phyloP scores from a whole-genome alignment of 306 rosid genomes.

The Myrica gale region DNA sequence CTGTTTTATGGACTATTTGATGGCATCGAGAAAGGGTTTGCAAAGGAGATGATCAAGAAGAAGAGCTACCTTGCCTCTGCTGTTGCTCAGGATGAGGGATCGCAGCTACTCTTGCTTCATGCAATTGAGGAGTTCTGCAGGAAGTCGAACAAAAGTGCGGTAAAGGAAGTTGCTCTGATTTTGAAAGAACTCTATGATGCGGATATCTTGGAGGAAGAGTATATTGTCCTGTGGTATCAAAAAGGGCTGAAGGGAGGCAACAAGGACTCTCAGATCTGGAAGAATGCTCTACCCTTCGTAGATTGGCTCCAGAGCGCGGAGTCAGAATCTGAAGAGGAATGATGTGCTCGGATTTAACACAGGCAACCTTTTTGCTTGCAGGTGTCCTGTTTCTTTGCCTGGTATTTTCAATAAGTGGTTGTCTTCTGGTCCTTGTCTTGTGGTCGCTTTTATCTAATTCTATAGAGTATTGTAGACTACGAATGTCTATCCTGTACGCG shows the following conservation, averaged over 20 bases:
- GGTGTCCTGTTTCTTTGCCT: background rate
- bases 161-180: constrained; percentile 57
- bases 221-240: constrained; percentile 50
- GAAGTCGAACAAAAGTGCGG: constrained; percentile 32
- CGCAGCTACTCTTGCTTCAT: constrained; percentile 37
- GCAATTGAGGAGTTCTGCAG: constrained; percentile 46
- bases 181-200: constrained; percentile 57
- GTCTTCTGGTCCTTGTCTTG: background rate
- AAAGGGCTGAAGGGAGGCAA: constrained; percentile 43
- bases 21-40: constrained; percentile 51
- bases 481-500: too few relatives aligned
- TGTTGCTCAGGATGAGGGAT: constrained; percentile 40
- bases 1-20: constrained; percentile 43
- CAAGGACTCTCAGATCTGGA: constrained; percentile 53
- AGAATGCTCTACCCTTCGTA: constrained; percentile 52
- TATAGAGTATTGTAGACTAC: too few relatives aligned
- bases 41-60: constrained; percentile 44
- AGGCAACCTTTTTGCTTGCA: constrained; percentile 7
- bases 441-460: background rate
- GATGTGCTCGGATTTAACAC: background rate
- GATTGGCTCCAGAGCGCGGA: constrained; percentile 69
- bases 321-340: constrained; percentile 62
- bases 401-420: constrained; percentile 32
- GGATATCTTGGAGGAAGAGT: constrained; percentile 57
- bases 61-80: constrained; percentile 44